Evolutionary conservation across 768 basidiomycete species (phyloP).

Genomic region (Ramaria sp.): DNA sequence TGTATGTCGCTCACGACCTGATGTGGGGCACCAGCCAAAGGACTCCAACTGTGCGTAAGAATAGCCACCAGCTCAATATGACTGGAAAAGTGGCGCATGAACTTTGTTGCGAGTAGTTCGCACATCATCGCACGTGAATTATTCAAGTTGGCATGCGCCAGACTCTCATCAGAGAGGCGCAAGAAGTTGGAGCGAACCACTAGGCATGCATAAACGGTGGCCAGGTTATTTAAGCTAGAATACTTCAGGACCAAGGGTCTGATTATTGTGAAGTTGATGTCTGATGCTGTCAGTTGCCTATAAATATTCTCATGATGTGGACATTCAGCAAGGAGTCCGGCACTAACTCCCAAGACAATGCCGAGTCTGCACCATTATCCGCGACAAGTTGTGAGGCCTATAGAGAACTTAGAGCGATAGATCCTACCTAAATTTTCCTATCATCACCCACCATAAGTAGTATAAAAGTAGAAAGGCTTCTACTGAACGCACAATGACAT

Average conservation of each 20-base stretch:
- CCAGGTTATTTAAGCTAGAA: slow-evolving; percentile 64
- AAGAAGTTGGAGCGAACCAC: slow-evolving; percentile 75
- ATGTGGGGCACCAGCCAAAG: slow-evolving; percentile 63
- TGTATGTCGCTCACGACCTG: slow-evolving; percentile 63
- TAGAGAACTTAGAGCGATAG: neutral
- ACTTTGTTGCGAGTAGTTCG: slow-evolving; percentile 84
- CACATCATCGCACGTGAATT: slow-evolving; percentile 65
- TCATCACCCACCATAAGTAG: neutral
- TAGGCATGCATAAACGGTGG: slow-evolving; percentile 66
- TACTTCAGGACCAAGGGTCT: slow-evolving; percentile 72
- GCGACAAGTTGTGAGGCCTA: neutral
- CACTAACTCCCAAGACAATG: slow-evolving; percentile 73
- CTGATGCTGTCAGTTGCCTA: slow-evolving; percentile 75
- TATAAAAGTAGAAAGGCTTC: slow-evolving; percentile 5
- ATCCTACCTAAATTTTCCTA: slow-evolving; percentile 18
- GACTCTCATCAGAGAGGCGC: slow-evolving; percentile 51
- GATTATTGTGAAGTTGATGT: slow-evolving; percentile 72
- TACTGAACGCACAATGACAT: slow-evolving; percentile 46
- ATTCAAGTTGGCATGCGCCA: slow-evolving; percentile 72
- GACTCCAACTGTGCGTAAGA: slow-evolving; percentile 76
- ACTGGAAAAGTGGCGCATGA: slow-evolving; percentile 63
- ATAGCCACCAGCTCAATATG: slow-evolving; percentile 72
- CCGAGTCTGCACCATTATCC: slow-evolving; percentile 38
- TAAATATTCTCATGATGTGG: neutral
- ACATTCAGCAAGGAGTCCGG: slow-evolving; percentile 7